Percentiles rank a stretch among this genome's conserved stretches.
Conservation (phyloP, 2,329 filamentous ascomycete species). For the Cercospora canescens region DNA sequence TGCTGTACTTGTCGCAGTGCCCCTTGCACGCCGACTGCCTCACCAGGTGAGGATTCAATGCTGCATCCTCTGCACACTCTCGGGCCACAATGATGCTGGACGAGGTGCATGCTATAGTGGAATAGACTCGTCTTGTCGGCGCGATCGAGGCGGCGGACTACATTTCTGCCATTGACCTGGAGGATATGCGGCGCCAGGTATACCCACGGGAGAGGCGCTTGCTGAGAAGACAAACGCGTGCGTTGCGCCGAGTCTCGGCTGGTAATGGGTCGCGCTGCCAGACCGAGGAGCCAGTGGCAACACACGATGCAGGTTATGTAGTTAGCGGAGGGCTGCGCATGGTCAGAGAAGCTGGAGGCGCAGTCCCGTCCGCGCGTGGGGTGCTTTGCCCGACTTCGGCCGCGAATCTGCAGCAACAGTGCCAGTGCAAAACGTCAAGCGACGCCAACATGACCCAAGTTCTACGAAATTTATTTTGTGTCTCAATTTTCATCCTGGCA, state of each 20-base stretch:
- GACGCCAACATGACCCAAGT: neutral
- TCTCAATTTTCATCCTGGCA: constrained; percentile 43
- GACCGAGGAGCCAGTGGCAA: neutral
- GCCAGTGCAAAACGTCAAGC: neutral
- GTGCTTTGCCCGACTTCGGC: constrained; percentile 1
- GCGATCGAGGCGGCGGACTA: neutral
- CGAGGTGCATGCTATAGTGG: neutral
- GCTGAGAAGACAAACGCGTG: neutral
- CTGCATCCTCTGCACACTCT: neutral
- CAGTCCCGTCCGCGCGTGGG: neutral
- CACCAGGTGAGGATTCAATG: neutral
- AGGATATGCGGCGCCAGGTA: neutral
- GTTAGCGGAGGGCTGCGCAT: neutral
- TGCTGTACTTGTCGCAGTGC: neutral
- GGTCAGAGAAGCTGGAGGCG: neutral
- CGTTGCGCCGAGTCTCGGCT: neutral
- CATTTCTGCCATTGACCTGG: neutral
- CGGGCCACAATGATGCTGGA: neutral
- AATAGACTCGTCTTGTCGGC: neutral
- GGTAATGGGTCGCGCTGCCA: neutral
- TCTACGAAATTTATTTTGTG: neutral
- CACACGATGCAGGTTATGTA: neutral
- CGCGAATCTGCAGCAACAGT: neutral
- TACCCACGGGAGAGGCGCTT: neutral
- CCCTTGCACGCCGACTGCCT: neutral